These are phyloP conservation scores for Rusavskia elegans DNA, from an alignment of 495 filamentous ascomycete genomes.

Conservation along the genomic window DNA sequence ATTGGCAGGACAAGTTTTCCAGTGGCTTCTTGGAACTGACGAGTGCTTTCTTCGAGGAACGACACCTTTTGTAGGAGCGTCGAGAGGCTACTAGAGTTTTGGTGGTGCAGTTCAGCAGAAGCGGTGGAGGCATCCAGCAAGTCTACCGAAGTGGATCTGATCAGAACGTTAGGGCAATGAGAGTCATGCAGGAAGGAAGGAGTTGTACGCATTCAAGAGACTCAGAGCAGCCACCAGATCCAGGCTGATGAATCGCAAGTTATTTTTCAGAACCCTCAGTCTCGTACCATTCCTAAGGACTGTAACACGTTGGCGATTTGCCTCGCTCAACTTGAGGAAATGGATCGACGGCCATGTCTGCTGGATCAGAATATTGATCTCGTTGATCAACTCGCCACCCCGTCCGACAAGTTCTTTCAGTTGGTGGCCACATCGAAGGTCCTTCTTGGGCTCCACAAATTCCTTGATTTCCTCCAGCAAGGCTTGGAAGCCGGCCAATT, in stretches of 20 bases:
- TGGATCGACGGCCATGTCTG: not conserved
- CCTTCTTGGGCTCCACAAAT: not conserved
- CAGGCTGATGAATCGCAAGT: not conserved
- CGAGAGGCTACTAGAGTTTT: not conserved
- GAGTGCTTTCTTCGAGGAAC: not conserved
- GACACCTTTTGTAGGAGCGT: not conserved
- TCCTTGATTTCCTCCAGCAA: constrained; percentile 2
- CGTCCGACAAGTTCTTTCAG: not conserved
- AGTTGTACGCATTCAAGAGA: constrained; percentile 1
- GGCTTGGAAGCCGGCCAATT: not conserved
- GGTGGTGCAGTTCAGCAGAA: not conserved
- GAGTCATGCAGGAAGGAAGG: not conserved
- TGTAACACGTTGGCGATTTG: not conserved
- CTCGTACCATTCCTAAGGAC: not conserved
- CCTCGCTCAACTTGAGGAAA: constrained; percentile 1
- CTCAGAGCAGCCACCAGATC: constrained; percentile 1
- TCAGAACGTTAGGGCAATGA: not conserved
- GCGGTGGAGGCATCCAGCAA: not conserved
- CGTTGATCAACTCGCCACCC: not conserved
- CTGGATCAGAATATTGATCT: not conserved
- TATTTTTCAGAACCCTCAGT: not conserved
- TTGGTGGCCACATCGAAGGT: not conserved
- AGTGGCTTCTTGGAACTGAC: not conserved
- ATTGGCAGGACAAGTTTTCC: not conserved
- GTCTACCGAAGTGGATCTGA: not conserved